Evolutionary conservation across 495 filamentous ascomycete genomes (phyloP), one percentile per base, ranked within the genome.

Genomic region (Bombardia bombarda): DNA sequence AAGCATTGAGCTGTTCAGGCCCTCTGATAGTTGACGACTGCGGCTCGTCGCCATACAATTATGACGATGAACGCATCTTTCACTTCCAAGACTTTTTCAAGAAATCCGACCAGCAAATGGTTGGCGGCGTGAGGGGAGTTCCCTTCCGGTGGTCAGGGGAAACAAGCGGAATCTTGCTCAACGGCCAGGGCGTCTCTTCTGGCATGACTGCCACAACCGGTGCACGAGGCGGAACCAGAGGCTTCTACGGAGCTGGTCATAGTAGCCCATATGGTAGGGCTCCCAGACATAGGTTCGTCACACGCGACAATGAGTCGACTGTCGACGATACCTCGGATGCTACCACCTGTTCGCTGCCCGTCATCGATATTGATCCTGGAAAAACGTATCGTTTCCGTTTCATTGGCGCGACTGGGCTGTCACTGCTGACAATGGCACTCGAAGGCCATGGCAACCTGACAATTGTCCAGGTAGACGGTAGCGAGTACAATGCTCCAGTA

Each of bases 341-440:
- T 19, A 51, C 50, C 18, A 62, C 61, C 21, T 75, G 71, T 47
- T 58, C 56, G 40, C 61, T 74, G 9, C 62, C 61, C 7, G 62
- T 73, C 5, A 70, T 82, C 44, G 63, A 72, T 26, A 67, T 81
- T 18, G 62, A 80, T 18, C 70, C 77, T 0, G 69, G 62, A 23
- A 78, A 72, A 51, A 74, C 73, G 1, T 83, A 83, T 44, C 68
- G 74, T 8, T 56, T 80, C 40, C 66, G 77, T 32, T 69, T 74
- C 52, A 70, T 81, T 38, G 73, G 76, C 0, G 65, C 52, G 5
- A 73, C 70, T 1, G 71, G 74, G 3, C 57, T 82, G 18, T 73
- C 73, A 0, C 67, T 74, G 41, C 46, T 73, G 3, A 58, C 60
- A 1, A 52, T 75, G 34, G 76, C 55, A 2, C 61, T 80, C 33